Conservation (phyloP, 1,139 yeast genomes). For the Pneumocystis jirovecii region DNA sequence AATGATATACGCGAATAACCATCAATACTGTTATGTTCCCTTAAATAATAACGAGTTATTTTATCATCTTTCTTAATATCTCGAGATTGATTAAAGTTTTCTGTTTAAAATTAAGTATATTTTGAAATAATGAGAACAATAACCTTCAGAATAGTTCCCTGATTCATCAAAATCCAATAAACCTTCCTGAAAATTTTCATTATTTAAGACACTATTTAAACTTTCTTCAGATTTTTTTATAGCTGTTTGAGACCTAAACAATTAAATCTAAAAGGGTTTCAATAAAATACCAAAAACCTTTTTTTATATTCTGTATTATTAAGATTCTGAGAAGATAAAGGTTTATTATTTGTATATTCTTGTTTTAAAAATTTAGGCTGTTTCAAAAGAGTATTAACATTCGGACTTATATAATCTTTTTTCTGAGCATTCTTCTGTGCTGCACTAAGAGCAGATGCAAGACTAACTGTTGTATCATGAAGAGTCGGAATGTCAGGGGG, state of each 20-base stretch:
- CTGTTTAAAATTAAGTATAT: neutral
- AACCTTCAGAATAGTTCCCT: neutral
- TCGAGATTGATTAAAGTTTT: neutral
- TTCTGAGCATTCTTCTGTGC: neutral
- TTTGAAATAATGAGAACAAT: neutral
- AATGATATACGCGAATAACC: neutral
- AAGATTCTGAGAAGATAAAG: neutral
- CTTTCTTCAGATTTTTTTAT: neutral
- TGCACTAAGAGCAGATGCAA: conserved; percentile 6
- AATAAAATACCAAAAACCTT: neutral
- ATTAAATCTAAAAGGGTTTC: neutral
- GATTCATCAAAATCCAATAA: neutral
- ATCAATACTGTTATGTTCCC: neutral
- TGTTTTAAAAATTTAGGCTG: neutral
- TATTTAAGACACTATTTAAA: neutral
- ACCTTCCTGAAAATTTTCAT: neutral
- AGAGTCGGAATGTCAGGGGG: neutral
- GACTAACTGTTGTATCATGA: neutral
- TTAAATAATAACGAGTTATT: neutral
- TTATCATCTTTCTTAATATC: neutral
- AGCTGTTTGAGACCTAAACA: neutral
- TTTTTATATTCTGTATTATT: neutral
- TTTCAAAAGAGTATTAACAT: neutral
- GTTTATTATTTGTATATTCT: neutral
- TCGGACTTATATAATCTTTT: neutral